Base-by-base conservation (phyloP, 495 filamentous ascomycete genomes). In the Aspergillus biplanus region DNA sequence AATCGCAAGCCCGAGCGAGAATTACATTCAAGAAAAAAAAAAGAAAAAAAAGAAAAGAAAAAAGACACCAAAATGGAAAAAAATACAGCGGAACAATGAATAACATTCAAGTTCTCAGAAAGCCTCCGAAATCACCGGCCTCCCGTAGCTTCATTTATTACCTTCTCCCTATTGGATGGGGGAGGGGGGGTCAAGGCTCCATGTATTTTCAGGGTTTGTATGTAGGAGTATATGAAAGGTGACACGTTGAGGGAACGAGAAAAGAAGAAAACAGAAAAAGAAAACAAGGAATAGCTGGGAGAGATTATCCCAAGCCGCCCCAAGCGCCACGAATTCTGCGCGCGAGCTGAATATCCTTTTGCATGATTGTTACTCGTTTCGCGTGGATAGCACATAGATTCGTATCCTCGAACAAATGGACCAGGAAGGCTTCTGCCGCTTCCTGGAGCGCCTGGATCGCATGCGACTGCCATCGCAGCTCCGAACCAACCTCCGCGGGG, bases 331-430 rank as follows among this genome's bases (percentile, higher is more conserved):
- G 83, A 80, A 96, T 96, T 68, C 93, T 80, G 66, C 93, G 82
- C 39, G 93, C 93, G 53, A 97, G 82, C 72, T 96, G 93, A 49
- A 97, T 93, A 75, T 97, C 93, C 75, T 95, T 96, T 72, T 97
- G 92, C 93, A 97, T 97, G 66, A 98, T 96, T 2, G 94, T 98
- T 7, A 98, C 93, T 33, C 94, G 83, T 80, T 97, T 97, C 47
- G 94, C 94, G 73, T 98, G 94, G 33, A 98, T 90, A 16, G 94
- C 94, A 77, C 94, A 95, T 33, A 98, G 83, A 77, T 97, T 97
- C 21, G 92, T 90, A 72, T 98, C 94, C 73, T 97, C 93, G 75
- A 98, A 98, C 0, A 98, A 75, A 76, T 96, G 92, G 15, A 97
- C 90, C 16, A 98, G 82, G 75, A 94, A 98, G 0, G 94, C 94